These are phyloP conservation scores for Trichoderma orchidacearum DNA, from an alignment of 495 filamentous ascomycete species.

Conservation along the genomic window DNA sequence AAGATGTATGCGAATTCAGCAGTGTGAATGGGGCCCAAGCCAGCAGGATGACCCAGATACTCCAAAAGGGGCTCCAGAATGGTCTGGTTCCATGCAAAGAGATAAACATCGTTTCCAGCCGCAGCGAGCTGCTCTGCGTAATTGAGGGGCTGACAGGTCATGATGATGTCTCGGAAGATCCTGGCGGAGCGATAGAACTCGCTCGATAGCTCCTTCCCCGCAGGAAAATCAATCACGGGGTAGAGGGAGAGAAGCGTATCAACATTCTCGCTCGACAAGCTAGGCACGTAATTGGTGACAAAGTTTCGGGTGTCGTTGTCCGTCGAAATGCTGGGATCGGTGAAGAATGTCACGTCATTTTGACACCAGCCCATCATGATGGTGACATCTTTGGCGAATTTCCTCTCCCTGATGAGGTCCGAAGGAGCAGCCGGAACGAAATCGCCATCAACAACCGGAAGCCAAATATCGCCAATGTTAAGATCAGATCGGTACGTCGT, in stretches of 20 bases:
- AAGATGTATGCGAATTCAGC: constrained; percentile 33
- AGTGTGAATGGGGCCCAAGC: constrained; percentile 26
- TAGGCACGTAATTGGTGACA: not conserved
- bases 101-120: constrained; percentile 17
- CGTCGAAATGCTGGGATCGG: constrained; percentile 8
- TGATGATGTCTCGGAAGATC: constrained; percentile 30
- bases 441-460: constrained; percentile 26
- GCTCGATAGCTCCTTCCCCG: constrained; percentile 13
- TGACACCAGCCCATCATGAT: constrained; percentile 18
- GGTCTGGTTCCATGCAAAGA: constrained; percentile 31
- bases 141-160: constrained; percentile 29
- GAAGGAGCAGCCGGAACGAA: constrained; percentile 24
- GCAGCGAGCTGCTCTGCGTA: constrained; percentile 7
- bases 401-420: constrained; percentile 16
- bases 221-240: constrained; percentile 21
- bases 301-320: not conserved
- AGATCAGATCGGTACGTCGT: not conserved
- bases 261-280: constrained; percentile 5
- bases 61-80: constrained; percentile 18
- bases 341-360: constrained; percentile 11
- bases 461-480: constrained; percentile 16
- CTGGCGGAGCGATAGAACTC: constrained; percentile 31
- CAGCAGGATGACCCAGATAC: constrained; percentile 12
- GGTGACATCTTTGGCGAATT: constrained; percentile 18
- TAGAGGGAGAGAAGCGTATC: constrained; percentile 14